Percentiles rank a stretch among this genome's conserved stretches.
These are phyloP conservation scores for Neophaeococcomyces aloes DNA, from an alignment of 2,329 filamentous ascomycete genomes.

Conservation along the genomic window DNA sequence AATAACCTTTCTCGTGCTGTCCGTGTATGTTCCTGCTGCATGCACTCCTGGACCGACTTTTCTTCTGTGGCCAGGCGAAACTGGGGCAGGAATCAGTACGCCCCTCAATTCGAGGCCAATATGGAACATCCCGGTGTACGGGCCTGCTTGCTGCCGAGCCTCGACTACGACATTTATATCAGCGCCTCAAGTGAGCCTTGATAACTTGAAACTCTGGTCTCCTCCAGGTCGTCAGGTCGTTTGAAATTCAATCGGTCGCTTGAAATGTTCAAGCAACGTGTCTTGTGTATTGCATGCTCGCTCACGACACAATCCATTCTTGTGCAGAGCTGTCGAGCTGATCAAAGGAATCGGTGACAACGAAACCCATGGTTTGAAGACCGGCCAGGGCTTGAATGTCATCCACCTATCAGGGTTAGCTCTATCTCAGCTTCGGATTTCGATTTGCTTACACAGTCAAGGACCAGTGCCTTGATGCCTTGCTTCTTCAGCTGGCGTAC, in stretches of 20 bases:
- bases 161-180: neutral
- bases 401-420: conserved; percentile 46
- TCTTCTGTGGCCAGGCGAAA: neutral
- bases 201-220: neutral
- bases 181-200: neutral
- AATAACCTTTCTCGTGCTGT: no score
- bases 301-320: conserved; percentile 43
- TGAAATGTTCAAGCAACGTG: neutral
- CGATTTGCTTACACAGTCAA: conserved; percentile 62
- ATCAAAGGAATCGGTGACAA: conserved; percentile 67
- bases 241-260: no score
- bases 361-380: conserved; percentile 69
- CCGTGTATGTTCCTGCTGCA: no score
- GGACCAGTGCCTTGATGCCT: conserved; percentile 59
- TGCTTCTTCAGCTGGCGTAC: conserved; percentile 73
- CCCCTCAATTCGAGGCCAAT: neutral
- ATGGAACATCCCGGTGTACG: neutral
- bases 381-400: conserved; percentile 64
- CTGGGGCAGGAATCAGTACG: neutral
- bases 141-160: neutral
- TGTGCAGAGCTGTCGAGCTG: conserved; percentile 62
- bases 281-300: neutral
- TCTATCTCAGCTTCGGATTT: neutral
- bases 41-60: no score
- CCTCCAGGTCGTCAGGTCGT: neutral